phyloP scores from a whole-genome alignment of 148 eudicot species.

The Drosera capensis region DNA sequence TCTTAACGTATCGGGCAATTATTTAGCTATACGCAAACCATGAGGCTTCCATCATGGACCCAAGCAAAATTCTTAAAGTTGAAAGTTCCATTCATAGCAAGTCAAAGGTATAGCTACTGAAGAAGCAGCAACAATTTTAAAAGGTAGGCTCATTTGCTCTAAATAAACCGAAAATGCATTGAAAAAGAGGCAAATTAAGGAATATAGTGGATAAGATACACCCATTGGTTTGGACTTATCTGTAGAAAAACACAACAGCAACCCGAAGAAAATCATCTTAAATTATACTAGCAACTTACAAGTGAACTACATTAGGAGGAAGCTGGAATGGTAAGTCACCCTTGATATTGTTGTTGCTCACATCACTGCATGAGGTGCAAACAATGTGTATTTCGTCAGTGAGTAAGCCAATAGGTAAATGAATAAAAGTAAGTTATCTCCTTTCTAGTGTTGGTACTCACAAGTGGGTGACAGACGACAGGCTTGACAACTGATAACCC shows the following conservation, averaged over 20 bases:
- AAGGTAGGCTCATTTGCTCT: too few relatives aligned
- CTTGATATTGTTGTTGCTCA: slow-evolving; percentile 44
- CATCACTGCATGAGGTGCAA: slow-evolving; percentile 33
- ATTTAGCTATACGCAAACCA: too few relatives aligned
- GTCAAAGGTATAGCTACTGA: too few relatives aligned
- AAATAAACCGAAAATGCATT: too few relatives aligned
- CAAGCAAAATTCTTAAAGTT: too few relatives aligned
- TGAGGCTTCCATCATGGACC: too few relatives aligned
- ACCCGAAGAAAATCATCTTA: background rate
- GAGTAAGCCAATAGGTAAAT: background rate
- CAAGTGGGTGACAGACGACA: slow-evolving; percentile 46
- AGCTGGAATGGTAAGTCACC: slow-evolving; percentile 54
- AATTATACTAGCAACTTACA: too few relatives aligned
- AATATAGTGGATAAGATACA: too few relatives aligned
- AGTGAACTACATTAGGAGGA: slow-evolving; percentile 36
- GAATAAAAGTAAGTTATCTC: background rate
- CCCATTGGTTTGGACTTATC: too few relatives aligned
- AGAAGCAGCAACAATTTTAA: too few relatives aligned
- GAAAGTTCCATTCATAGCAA: too few relatives aligned
- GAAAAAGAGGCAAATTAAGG: too few relatives aligned
- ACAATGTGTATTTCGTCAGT: slow-evolving; percentile 6
- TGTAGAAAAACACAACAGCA: background rate
- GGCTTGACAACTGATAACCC: slow-evolving; percentile 39
- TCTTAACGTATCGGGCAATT: background rate
- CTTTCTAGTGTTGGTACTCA: slow-evolving; percentile 16